Evolutionary conservation across 2,329 filamentous ascomycete species (phyloP).

Genomic region (Leptographium flavum): DNA sequence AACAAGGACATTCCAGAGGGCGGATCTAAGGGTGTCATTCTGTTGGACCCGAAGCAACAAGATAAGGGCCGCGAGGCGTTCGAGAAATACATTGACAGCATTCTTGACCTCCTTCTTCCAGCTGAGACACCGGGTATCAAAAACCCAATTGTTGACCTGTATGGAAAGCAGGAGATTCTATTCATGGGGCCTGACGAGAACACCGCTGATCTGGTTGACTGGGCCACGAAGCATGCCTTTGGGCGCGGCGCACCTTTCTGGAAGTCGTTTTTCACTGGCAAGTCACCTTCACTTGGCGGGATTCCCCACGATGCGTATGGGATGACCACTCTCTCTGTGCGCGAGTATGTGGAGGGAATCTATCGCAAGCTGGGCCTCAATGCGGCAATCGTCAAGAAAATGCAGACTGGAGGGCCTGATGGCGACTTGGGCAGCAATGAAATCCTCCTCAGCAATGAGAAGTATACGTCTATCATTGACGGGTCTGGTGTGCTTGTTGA

Average conservation of each 20-base stretch:
- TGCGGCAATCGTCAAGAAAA: constrained; percentile 70
- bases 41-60: constrained; percentile 87
- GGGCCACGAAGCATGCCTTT: constrained; percentile 94
- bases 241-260: constrained; percentile 86
- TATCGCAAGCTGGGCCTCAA: constrained; percentile 93
- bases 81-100: constrained; percentile 99
- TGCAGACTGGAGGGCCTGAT: constrained; percentile 95
- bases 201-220: constrained; percentile 90
- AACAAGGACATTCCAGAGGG: constrained; percentile 99
- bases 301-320: constrained; percentile 94
- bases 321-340: constrained; percentile 94
- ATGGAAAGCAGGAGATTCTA: constrained; percentile 89
- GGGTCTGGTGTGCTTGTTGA: constrained; percentile 91
- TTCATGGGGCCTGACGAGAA: constrained; percentile 99
- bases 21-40: constrained; percentile 92
- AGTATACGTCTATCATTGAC: constrained; percentile 91
- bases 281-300: constrained; percentile 87
- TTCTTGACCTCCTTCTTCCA: constrained; percentile 83
- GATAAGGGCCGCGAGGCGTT: constrained; percentile 86
- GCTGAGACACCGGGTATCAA: constrained; percentile 93
- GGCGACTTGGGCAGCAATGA: constrained; percentile 96
- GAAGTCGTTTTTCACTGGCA: constrained; percentile 99
- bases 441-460: constrained; percentile 90
- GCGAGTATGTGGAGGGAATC: constrained; percentile 90
- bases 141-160: constrained; percentile 91